Evolutionary conservation across 495 filamentous ascomycete genomes (phyloP).

Genomic region (Penicillium paxilli): DNA sequence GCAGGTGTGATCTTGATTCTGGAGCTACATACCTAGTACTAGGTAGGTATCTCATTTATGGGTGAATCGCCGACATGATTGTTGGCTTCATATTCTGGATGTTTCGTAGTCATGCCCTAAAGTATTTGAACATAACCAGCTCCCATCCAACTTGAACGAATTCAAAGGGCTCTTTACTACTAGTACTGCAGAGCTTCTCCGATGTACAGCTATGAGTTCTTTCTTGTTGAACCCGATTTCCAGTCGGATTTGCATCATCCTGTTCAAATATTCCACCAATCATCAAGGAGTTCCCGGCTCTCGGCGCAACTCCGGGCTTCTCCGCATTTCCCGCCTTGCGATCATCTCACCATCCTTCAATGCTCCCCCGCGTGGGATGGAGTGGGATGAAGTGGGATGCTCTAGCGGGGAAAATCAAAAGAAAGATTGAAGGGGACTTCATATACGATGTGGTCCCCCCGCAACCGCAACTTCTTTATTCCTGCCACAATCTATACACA

Average conservation of each 20-base stretch:
- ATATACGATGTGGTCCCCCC: background rate
- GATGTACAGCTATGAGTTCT: no score
- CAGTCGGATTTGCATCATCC: background rate
- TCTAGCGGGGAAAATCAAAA: background rate
- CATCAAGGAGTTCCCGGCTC: background rate
- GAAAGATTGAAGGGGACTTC: background rate
- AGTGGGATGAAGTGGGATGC: background rate
- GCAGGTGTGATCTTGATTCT: no score
- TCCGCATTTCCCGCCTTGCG: background rate
- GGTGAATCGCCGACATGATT: no score
- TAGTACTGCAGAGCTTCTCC: no score
- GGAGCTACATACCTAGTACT: no score
- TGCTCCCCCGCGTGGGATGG: conserved; percentile 20
- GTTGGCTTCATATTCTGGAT: no score
- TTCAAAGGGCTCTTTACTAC: no score
- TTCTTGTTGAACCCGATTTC: no score
- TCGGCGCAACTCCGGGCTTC: conserved; percentile 5
- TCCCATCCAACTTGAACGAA: no score
- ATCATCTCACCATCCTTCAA: background rate
- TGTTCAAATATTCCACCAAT: conserved; percentile 14
- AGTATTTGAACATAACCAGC: no score
- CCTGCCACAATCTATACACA: background rate
- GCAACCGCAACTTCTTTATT: background rate
- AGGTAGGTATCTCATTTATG: no score
- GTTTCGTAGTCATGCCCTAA: no score